phyloP scores from a whole-genome alignment of 202 grass and related monocot species.

The Bolboschoenoplectus hybrid region DNA sequence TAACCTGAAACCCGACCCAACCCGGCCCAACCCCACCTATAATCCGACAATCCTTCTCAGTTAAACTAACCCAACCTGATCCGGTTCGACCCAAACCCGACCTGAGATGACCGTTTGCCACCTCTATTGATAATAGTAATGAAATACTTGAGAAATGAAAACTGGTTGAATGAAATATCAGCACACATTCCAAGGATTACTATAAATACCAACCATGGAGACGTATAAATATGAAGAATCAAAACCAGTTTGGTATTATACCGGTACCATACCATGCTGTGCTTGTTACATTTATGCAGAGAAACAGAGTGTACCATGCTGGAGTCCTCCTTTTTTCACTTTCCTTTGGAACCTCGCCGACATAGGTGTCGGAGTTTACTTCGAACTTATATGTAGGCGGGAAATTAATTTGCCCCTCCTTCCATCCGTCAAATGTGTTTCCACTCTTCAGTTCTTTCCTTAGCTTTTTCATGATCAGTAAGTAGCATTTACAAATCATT shows the following conservation, averaged over 20 bases:
- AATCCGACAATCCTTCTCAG: too few species aligned
- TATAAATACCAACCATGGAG: neutral
- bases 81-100: too few species aligned
- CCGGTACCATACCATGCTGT: neutral
- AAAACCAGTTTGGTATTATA: conserved; percentile 2
- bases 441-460: conserved; percentile 64
- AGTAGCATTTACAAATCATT: conserved; percentile 21
- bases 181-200: neutral
- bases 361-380: conserved; percentile 56
- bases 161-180: neutral
- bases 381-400: conserved; percentile 74
- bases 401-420: conserved; percentile 61
- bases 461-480: conserved; percentile 37
- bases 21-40: too few species aligned
- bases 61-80: too few species aligned
- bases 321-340: conserved; percentile 62
- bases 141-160: neutral
- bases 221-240: neutral
- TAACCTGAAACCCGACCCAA: too few species aligned
- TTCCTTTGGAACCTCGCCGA: conserved; percentile 52
- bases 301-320: conserved; percentile 59
- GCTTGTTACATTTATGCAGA: neutral
- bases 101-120: too few species aligned
- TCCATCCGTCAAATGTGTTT: conserved; percentile 61
- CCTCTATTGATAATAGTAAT: neutral